Evolutionary conservation across 192 early-diverging fungal genomes (phyloP).

Genomic region (Coemansia sp.): DNA sequence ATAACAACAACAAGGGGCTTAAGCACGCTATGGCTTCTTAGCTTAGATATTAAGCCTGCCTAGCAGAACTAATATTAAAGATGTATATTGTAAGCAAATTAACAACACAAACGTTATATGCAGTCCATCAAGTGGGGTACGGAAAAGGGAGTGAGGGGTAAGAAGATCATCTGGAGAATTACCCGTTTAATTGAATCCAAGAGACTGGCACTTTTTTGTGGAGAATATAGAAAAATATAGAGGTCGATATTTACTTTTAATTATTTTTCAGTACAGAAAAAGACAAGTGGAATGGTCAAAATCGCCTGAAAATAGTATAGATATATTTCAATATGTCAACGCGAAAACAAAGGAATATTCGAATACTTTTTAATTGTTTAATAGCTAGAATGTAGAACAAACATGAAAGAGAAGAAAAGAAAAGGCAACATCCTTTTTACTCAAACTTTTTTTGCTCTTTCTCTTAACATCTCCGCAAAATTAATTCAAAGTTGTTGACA

Average conservation of each 20-base stretch:
- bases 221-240: background rate
- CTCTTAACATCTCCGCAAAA: too few species aligned
- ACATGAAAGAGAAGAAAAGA: too few species aligned
- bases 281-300: too few species aligned
- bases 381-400: too few species aligned
- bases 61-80: background rate
- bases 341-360: too few species aligned
- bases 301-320: too few species aligned
- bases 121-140: background rate
- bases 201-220: background rate
- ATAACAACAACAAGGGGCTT: background rate
- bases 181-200: slow-evolving; percentile 5
- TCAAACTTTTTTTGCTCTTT: too few species aligned
- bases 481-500: too few species aligned
- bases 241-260: background rate
- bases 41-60: background rate
- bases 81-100: slow-evolving; percentile 3
- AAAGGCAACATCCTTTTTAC: too few species aligned
- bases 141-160: background rate
- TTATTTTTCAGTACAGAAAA: background rate
- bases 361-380: too few species aligned
- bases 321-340: too few species aligned
- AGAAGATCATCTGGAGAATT: background rate
- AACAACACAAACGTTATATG: background rate
- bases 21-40: background rate